Base-by-base conservation (phyloP, 2,329 filamentous ascomycete species). In the Alternaria viburni region DNA sequence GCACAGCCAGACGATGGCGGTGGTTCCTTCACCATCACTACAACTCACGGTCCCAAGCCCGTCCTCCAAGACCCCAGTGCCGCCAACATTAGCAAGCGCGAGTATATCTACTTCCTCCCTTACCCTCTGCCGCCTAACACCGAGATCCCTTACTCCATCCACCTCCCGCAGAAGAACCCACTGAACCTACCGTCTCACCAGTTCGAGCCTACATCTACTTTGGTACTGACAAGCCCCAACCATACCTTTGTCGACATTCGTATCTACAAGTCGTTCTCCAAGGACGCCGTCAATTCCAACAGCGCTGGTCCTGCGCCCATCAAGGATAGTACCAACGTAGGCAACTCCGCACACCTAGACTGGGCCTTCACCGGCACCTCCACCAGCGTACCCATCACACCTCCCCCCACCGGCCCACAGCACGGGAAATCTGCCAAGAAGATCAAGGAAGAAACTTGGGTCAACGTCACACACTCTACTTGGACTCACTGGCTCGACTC, bases 401-500 rank as follows among this genome's bases (percentile, higher is more conserved):
- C 62, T n/a, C 13, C 55, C 0, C 30, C 45, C 15, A 13, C 44
- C 13, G 45, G 43, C 4, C n/a, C 30, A 5, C 8, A 23, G 17
- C 50, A 54, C 11, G 50, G 57, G 1, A 56, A 55, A 11, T n/a
- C 23, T 5, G n/a, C 26, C 8, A 19, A 57, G 15, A 9, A 12
- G 6, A 6, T 47, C 1, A 46, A 56, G 15, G 41, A 51, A 19
- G 25, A 56, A 17, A 12, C n/a, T 1, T 64, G 65, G 63, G 13
- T 50, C 4, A 62, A 65, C 28, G 52, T 72, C 1, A 68, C 60
- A 1, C 72, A 78, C 68, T 81, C 82, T 0, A 77, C 72, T 0
- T 91, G 88, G 85, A 74, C 75, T 3, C 89, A 91, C 75, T 87
- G 86, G 85, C 80, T 91, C 36, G 87, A 90, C 74, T 87, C 84